Evolutionary conservation across 768 basidiomycete species (phyloP), one percentile per base, ranked within the genome.

Genomic region (Lactarius deliciosus): DNA sequence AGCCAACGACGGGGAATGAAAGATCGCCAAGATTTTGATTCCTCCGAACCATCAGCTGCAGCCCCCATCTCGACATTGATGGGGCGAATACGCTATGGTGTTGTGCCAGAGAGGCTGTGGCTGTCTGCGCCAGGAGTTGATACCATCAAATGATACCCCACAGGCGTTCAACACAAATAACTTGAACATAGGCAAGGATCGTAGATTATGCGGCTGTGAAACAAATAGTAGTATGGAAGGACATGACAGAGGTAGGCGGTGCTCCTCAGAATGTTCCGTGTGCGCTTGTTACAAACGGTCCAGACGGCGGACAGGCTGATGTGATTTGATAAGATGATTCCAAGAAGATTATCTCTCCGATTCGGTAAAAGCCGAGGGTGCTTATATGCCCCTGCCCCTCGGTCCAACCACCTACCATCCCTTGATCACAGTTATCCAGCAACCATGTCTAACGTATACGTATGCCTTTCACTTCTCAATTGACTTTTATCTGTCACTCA

Each of bases 371-470:
- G 40, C 60, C 68, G 61, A 8, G 58, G 62, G 61, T 67, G 60
- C 56, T 60, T 68, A 69, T 60, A 71, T 68, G 60, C 53, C 64
- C 38, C 57, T 68, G 55, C 67, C 61, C 66, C 60, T 68, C 61
- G 59, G 55, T 59, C 58, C 1, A 8, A 9, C 30, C 9, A 18
- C 20, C 66, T 53, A 66, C 57, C 65, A 41, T 63, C 70, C 64
- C 65, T 66, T 58, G 67, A 61, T 64, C 70, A 64, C 40, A 53
- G 50, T 65, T 66, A 57, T 66, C 66, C 58, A 63, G 7, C 68
- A 69, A 73, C 57, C 72, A 77, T 78, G 77, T 63, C 78, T 32
- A 75, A 77, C 78, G 79, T 81, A 60, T 81, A 68, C 69, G 80
- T 82, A 71, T 73, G 79, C 74, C 28, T 25, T 50, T 54, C 13